Evolutionary conservation across 805 yeast species (phyloP).

Genomic region (Cyberlindnera maritima): DNA sequence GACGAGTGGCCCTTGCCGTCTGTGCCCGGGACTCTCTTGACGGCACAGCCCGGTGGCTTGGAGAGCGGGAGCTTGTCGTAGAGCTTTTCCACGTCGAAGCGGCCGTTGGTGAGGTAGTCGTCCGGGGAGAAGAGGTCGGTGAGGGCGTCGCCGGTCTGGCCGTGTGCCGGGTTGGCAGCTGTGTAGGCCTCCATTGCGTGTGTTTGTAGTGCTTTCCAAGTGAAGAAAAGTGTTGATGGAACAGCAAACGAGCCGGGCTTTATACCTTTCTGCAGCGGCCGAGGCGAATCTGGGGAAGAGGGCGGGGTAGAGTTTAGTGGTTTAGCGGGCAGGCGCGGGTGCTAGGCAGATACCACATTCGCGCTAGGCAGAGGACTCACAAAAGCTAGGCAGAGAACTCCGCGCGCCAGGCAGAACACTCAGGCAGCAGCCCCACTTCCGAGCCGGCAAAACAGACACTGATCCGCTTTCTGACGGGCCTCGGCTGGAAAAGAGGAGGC

Average conservation of each 20-base stretch:
- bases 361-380: too few relatives aligned
- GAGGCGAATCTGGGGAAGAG: background rate
- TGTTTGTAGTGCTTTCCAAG: too few relatives aligned
- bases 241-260: background rate
- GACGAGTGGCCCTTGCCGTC: slow-evolving; percentile 39
- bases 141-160: slow-evolving; percentile 1
- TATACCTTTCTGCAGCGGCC: background rate
- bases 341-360: too few relatives aligned
- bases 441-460: too few relatives aligned
- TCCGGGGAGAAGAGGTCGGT: slow-evolving; percentile 7
- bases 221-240: too few relatives aligned
- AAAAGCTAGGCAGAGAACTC: too few relatives aligned
- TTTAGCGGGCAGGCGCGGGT: too few relatives aligned
- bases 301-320: too few relatives aligned
- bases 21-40: slow-evolving; percentile 31
- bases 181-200: background rate
- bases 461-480: too few relatives aligned
- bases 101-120: slow-evolving; percentile 4
- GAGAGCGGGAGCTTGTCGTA: slow-evolving; percentile 6
- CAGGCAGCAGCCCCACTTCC: too few relatives aligned
- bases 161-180: background rate
- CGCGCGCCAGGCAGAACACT: too few relatives aligned
- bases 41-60: background rate
- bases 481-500: too few relatives aligned
- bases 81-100: slow-evolving; percentile 5